Percentiles rank a stretch among this genome's conserved stretches.
Conservation (phyloP, 352 stramenopile genomes). For the Halophytophthora batemanensis region DNA sequence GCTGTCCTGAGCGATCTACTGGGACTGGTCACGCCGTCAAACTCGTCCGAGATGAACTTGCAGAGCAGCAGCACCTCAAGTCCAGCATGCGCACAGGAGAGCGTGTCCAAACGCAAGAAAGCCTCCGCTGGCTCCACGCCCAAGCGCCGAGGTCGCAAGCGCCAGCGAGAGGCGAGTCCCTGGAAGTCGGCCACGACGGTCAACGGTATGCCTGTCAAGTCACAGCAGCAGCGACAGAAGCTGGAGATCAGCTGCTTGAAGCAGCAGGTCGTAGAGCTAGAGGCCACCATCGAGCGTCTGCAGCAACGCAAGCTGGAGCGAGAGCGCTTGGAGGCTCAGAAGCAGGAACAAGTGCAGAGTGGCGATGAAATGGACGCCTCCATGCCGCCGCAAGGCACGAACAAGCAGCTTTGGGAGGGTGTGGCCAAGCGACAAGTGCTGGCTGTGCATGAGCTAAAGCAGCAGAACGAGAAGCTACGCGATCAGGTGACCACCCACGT, state of each 20-base stretch:
- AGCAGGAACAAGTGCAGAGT: not conserved
- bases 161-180: not conserved
- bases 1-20: slow-evolving; percentile 26
- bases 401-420: slow-evolving; percentile 14
- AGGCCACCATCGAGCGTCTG: slow-evolving; percentile 19
- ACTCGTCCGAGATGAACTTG: not conserved
- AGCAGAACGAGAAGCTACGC: slow-evolving; percentile 42
- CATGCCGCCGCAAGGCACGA: not conserved
- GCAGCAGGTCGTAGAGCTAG: slow-evolving; percentile 24
- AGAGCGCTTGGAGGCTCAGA: slow-evolving; percentile 5
- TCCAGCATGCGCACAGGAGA: too few relatives aligned
- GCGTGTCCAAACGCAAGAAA: too few relatives aligned
- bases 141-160: slow-evolving; percentile 16
- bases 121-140: too few relatives aligned
- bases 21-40: slow-evolving; percentile 7
- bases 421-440: slow-evolving; percentile 14
- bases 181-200: not conserved
- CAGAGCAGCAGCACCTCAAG: not conserved
- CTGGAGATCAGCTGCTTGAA: slow-evolving; percentile 29
- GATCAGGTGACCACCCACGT: slow-evolving; percentile 21
- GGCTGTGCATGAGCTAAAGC: slow-evolving; percentile 21
- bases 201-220: slow-evolving; percentile 12
- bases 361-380: not conserved
- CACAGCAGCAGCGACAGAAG: slow-evolving; percentile 34
- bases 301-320: slow-evolving; percentile 22